phyloP scores from a whole-genome alignment of 441 rosid species.

The Brassica hybrid region DNA sequence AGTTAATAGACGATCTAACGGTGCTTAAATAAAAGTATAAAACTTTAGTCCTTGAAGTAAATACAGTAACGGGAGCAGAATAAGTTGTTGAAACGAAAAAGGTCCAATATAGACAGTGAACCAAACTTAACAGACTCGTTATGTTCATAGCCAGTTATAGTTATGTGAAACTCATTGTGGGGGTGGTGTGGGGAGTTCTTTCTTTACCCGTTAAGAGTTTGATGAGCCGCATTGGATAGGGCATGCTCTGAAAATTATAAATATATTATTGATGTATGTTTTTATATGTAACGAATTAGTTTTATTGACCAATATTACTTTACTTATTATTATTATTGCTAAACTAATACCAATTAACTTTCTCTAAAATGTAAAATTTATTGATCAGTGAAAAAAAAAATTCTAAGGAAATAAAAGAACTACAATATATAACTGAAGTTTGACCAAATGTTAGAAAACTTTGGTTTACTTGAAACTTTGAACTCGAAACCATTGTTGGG shows the following conservation, averaged over 20 bases:
- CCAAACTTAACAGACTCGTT: slow-evolving; percentile 32
- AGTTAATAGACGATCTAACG: background rate
- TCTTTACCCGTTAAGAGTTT: slow-evolving; percentile 10
- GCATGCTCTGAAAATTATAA: background rate
- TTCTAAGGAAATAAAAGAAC: no score
- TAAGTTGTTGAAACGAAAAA: slow-evolving; percentile 20
- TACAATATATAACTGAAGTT: no score
- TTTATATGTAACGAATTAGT: background rate
- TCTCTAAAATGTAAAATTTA: no score
- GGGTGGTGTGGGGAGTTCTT: slow-evolving; percentile 9
- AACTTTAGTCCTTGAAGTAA: slow-evolving; percentile 2
- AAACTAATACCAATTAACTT: no score
- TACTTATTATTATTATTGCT: background rate
- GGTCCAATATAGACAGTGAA: slow-evolving; percentile 11
- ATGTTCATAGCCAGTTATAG: slow-evolving; percentile 10
- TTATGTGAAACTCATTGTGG: slow-evolving; percentile 10
- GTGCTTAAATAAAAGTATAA: background rate
- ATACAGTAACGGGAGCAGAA: background rate
- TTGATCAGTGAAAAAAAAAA: no score
- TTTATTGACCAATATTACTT: background rate
- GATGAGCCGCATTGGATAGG: background rate
- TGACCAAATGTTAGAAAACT: no score
- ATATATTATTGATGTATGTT: background rate
- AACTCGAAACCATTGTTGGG: no score
- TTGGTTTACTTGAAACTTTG: no score